Conservation (phyloP, 805 yeast species). For the Saccharomycopsis amapae region DNA sequence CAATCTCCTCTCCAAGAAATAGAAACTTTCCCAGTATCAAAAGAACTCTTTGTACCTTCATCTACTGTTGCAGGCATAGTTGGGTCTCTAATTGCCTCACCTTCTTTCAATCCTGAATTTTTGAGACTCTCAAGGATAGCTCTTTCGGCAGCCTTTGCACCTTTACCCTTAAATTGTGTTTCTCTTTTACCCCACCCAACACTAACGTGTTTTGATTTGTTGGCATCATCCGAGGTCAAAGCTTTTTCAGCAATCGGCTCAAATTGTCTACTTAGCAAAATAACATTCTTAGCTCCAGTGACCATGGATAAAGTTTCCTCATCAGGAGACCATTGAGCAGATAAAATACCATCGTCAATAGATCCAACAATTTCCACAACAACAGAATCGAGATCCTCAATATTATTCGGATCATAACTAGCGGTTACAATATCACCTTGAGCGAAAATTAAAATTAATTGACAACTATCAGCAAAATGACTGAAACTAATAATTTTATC, state of each 20-base stretch:
- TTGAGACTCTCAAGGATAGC: constrained; percentile 41
- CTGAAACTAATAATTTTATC: constrained; percentile 40
- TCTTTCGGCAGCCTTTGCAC: constrained; percentile 74
- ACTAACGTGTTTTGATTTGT: constrained; percentile 72
- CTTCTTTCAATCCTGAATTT: constrained; percentile 57
- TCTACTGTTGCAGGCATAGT: constrained; percentile 74
- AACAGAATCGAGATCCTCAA: constrained; percentile 36
- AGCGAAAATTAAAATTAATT: constrained; percentile 56
- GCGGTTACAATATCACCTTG: constrained; percentile 74
- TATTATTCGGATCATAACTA: constrained; percentile 43
- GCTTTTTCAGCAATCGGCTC: constrained; percentile 69
- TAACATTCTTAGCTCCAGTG: constrained; percentile 52
- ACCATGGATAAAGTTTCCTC: constrained; percentile 76
- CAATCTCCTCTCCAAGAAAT: constrained; percentile 97
- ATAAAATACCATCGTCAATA: constrained; percentile 64
- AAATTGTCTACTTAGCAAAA: constrained; percentile 65
- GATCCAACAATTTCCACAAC: constrained; percentile 75
- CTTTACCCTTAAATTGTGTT: constrained; percentile 93
- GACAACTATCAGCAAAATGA: constrained; percentile 65
- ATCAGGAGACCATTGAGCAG: constrained; percentile 85
- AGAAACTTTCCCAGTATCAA: constrained; percentile 42
- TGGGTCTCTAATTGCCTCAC: constrained; percentile 73
- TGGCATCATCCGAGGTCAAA: constrained; percentile 55
- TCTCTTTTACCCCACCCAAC: constrained; percentile 99
- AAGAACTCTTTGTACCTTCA: constrained; percentile 50